Percentiles rank a stretch among this genome's conserved stretches.
Evolutionary conservation across 768 basidiomycete genomes (phyloP).

Genomic region (Boletus reticuloceps): DNA sequence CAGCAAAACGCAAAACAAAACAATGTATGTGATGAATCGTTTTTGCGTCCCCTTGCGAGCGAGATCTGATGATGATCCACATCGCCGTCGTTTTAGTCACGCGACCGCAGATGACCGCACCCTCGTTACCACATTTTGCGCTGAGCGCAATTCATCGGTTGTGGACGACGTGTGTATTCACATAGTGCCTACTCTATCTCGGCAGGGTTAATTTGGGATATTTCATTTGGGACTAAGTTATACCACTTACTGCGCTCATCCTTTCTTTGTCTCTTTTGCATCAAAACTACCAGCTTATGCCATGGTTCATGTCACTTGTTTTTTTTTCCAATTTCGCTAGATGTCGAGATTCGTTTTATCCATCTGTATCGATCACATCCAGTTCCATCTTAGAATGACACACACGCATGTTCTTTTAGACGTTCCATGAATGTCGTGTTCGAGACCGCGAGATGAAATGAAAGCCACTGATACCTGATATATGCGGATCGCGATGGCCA

Average conservation of each 20-base stretch:
- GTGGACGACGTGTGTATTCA: constrained; percentile 8
- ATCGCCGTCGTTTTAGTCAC: constrained; percentile 20
- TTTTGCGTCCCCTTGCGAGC: neutral
- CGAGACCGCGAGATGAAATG: constrained; percentile 14
- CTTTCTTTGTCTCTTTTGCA: neutral
- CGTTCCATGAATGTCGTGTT: neutral
- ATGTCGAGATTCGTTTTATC: constrained; percentile 1
- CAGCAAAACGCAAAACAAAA: constrained; percentile 25
- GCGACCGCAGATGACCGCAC: constrained; percentile 28
- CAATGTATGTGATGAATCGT: constrained; percentile 5
- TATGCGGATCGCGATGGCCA: constrained; percentile 1
- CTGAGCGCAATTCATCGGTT: constrained; percentile 18
- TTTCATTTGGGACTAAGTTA: constrained; percentile 27
- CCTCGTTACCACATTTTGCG: constrained; percentile 16
- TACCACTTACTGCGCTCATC: constrained; percentile 15
- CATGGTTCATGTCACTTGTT: constrained; percentile 9
- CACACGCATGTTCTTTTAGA: neutral
- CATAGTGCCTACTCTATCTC: constrained; percentile 22
- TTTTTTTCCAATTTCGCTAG: constrained; percentile 9
- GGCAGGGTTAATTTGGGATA: constrained; percentile 19
- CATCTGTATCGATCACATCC: constrained; percentile 15
- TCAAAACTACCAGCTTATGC: constrained; percentile 20
- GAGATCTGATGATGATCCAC: constrained; percentile 13
- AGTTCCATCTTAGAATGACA: constrained; percentile 9
- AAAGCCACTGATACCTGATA: constrained; percentile 6